Evolutionary conservation across 2,329 filamentous ascomycete genomes (phyloP).

Genomic region (Lecanicillium sp.): DNA sequence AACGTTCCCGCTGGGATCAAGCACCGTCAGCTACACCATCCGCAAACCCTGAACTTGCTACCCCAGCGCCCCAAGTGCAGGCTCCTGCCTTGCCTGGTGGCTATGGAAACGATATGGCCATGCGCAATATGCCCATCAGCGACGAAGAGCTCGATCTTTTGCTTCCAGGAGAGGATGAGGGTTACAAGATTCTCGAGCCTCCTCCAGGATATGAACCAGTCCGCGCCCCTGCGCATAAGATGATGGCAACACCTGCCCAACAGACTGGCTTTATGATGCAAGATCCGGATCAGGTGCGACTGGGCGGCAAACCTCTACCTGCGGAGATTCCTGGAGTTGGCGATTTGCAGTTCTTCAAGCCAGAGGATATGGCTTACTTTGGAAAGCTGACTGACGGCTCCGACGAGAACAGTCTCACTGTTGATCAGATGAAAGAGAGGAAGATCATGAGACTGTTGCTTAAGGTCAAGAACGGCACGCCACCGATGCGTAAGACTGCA

Average conservation of each 20-base stretch:
- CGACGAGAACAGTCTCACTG: conserved; percentile 83
- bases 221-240: conserved; percentile 67
- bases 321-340: conserved; percentile 95
- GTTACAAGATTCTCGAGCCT: conserved; percentile 85
- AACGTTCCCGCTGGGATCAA: conserved; percentile 87
- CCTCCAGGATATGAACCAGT: conserved; percentile 88
- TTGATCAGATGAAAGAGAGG: conserved; percentile 93
- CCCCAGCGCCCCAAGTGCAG: conserved; percentile 68
- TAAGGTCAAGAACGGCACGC: conserved; percentile 98
- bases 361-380: conserved; percentile 98
- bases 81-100: conserved; percentile 42
- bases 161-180: conserved; percentile 79
- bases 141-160: conserved; percentile 93
- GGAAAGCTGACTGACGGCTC: conserved; percentile 92
- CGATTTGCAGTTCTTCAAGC: conserved; percentile 96
- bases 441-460: conserved; percentile 97
- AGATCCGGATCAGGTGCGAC: conserved; percentile 75
- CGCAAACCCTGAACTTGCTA: conserved; percentile 65
- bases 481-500: conserved; percentile 97
- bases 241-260: conserved; percentile 66
- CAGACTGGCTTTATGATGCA: conserved; percentile 94
- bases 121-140: conserved; percentile 72
- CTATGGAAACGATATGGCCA: conserved; percentile 76
- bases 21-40: conserved; percentile 75
- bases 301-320: conserved; percentile 82